Evolutionary conservation across 2,329 filamentous ascomycete species (phyloP).

Genomic region (Xylaria sp.): DNA sequence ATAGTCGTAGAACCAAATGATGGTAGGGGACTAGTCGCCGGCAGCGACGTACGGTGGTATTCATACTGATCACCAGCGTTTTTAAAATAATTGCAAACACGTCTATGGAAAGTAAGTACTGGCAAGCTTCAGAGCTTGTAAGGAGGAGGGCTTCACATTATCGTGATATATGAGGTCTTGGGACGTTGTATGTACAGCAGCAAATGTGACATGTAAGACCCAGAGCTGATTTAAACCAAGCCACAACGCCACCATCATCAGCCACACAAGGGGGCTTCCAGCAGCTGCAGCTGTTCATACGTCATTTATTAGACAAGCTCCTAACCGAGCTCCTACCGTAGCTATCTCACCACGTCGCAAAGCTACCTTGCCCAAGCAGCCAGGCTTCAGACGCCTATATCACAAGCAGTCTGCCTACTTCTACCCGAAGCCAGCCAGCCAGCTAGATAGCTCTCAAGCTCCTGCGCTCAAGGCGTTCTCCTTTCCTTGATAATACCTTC

Average conservation of each 20-base stretch:
- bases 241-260: conserved; percentile 27
- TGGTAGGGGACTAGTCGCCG: too few species aligned
- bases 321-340: neutral
- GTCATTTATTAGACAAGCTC: conserved; percentile 9
- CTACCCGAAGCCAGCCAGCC: too few species aligned
- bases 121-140: neutral
- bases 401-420: neutral
- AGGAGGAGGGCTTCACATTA: neutral
- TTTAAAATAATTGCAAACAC: too few species aligned
- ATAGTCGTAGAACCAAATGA: too few species aligned
- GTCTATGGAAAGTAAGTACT: too few species aligned
- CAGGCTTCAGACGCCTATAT: neutral
- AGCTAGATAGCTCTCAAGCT: too few species aligned
- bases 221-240: conserved; percentile 6
- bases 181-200: neutral
- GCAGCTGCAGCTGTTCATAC: conserved; percentile 20
- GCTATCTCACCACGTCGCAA: neutral
- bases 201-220: neutral
- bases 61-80: too few species aligned
- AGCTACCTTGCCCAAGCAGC: neutral
- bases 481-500: too few species aligned
- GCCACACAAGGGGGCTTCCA: conserved; percentile 28
- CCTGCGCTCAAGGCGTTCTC: too few species aligned
- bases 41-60: too few species aligned
- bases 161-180: neutral